Base-by-base conservation (phyloP, 1,284 basidiomycete species). In the Vanrija sp. region DNA sequence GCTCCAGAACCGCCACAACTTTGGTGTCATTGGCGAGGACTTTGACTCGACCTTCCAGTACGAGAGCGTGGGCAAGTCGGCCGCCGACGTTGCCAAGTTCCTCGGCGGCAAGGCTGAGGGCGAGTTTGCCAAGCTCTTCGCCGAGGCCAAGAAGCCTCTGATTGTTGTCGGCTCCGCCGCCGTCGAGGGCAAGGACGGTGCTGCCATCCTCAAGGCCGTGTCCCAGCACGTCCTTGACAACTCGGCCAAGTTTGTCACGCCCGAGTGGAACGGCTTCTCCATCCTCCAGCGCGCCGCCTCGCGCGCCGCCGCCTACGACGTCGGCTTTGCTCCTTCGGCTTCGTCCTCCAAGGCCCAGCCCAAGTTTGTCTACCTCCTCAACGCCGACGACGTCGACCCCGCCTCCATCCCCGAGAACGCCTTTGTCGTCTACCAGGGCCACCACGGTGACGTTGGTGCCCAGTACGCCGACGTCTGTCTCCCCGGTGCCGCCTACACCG, bases 341-440 rank as follows among this genome's bases (percentile, higher is more conserved):
- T 83, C 84, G 62, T 86, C 92, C 4, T 79, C 89, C 36, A 73
- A 81, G 53, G 83, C 85, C 44, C 86, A 83, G 61, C 88, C 96
- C 61, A 99, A 98, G 78, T 98, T 98, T 77, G 80, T 99, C 68
- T 98, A 97, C 79, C 85, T 99, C 51, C 84, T 98, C 60, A 95
- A 95, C 73, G 93, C 95, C 6, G 96, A 98, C 69, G 94, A 98
- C 72, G 78, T 98, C 54, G 84, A 93, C 68, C 88, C 92, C 42
- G 83, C 86, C 55, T 84, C 85, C n/a, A 96, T 99, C 60, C 94
- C 96, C 27, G 80, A 85, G 59, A 85, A 94, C 67, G 93, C 95
- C 1, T 98, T 98, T 69, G 95, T 98, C 43, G 95, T 98, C 15
- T 99, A 98, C 78, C 96, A 98, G 75, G 96, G 96, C 43, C 95